Evolutionary conservation across 176 grass and related monocot genomes (phyloP).

Genomic region (Eremochloa ophiuroides): DNA sequence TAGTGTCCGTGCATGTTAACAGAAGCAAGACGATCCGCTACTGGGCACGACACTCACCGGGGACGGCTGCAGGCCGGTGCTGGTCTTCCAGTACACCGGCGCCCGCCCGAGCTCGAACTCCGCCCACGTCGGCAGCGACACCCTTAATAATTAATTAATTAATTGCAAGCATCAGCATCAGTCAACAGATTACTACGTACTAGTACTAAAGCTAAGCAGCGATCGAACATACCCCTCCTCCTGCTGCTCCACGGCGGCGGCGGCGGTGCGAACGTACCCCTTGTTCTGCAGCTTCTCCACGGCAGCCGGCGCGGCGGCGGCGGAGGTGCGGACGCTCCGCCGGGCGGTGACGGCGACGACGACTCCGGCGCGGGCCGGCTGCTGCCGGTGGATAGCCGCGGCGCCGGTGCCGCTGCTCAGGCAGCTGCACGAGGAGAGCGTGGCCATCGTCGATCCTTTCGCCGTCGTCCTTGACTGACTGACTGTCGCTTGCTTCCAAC

Average conservation of each 20-base stretch:
- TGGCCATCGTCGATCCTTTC: constrained; percentile 28
- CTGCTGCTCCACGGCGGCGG: too few relatives aligned
- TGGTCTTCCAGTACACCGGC: constrained; percentile 88
- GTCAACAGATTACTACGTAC: neutral
- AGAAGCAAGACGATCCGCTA: neutral
- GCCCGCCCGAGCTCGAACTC: constrained; percentile 85
- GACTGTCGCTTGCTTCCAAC: neutral
- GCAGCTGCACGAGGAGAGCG: constrained; percentile 43
- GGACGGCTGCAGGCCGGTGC: constrained; percentile 64
- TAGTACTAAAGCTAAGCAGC: neutral
- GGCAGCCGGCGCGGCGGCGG: constrained; percentile 5
- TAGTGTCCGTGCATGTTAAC: too few relatives aligned
- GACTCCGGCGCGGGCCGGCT: neutral
- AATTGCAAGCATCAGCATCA: neutral
- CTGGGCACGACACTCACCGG: constrained; percentile 37
- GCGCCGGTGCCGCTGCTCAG: constrained; percentile 26
- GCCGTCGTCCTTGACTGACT: neutral
- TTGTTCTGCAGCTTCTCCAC: constrained; percentile 3
- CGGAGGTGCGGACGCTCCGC: constrained; percentile 13
- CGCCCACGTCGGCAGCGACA: constrained; percentile 63
- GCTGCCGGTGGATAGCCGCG: constrained; percentile 14
- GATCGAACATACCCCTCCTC: too few relatives aligned
- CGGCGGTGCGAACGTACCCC: too few relatives aligned
- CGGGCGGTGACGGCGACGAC: constrained; percentile 2
- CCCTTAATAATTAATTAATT: too few relatives aligned